These are phyloP conservation scores for Calvatia gigantea DNA, from an alignment of 768 basidiomycete species.

Conservation along the genomic window DNA sequence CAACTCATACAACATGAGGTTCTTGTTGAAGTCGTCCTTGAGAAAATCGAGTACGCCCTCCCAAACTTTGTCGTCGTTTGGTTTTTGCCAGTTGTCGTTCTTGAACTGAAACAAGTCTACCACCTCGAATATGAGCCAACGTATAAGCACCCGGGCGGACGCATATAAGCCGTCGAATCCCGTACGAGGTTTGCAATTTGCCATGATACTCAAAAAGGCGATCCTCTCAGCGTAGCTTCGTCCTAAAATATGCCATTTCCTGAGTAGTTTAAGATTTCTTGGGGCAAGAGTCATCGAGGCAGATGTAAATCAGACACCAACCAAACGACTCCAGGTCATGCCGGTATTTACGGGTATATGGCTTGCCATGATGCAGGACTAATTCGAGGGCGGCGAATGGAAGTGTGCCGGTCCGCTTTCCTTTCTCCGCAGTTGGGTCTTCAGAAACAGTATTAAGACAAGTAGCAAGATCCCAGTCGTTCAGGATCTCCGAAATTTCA, in stretches of 20 bases:
- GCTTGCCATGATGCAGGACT: background rate
- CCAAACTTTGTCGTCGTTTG: too few relatives aligned
- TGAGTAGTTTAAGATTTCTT: background rate
- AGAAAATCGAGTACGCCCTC: too few relatives aligned
- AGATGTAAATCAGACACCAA: background rate
- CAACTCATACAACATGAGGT: too few relatives aligned
- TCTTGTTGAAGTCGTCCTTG: too few relatives aligned
- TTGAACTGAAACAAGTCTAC: too few relatives aligned
- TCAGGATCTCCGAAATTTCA: background rate
- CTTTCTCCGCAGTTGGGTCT: background rate
- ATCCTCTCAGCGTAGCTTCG: fast-evolving
- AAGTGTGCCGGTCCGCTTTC: background rate
- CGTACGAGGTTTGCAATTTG: background rate
- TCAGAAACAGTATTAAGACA: background rate
- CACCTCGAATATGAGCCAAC: background rate
- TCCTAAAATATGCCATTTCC: background rate
- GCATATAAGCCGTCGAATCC: background rate
- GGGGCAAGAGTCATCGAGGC: background rate
- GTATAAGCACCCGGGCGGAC: background rate
- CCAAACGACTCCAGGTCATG: background rate
- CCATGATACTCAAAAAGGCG: background rate
- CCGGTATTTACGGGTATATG: background rate
- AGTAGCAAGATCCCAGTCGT: background rate
- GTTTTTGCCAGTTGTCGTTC: too few relatives aligned
- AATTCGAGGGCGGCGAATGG: background rate